Percentiles rank a stretch among this genome's conserved stretches.
Evolutionary conservation across 1,139 yeast species (phyloP).

Genomic region (Petasospora rhodanensis): DNA sequence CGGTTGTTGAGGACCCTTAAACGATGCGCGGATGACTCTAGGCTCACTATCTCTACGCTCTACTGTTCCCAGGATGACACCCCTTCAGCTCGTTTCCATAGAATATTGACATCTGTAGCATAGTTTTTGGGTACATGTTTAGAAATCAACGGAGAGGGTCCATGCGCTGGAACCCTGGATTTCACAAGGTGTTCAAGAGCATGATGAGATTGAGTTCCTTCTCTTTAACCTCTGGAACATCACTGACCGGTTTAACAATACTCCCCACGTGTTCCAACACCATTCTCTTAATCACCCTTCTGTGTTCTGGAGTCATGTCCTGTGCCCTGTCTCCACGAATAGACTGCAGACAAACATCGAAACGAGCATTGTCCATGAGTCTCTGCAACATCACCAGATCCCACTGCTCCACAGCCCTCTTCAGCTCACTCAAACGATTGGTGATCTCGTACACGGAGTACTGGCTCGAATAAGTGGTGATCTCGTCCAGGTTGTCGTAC

Average conservation of each 20-base stretch:
- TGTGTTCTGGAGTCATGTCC: neutral
- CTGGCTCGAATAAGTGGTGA: conserved; percentile 1
- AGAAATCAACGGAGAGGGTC: too few species aligned
- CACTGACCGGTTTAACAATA: conserved; percentile 3
- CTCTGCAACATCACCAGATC: conserved; percentile 5
- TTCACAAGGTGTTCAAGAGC: conserved; percentile 4
- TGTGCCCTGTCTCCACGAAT: neutral
- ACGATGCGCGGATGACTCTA: too few species aligned
- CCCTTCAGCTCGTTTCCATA: too few species aligned
- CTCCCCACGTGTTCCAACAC: conserved; percentile 11
- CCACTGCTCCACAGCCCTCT: conserved; percentile 8
- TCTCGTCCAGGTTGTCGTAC: conserved; percentile 7
- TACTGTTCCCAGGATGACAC: too few species aligned
- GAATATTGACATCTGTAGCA: neutral
- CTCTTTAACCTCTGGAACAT: conserved; percentile 5
- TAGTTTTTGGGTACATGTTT: too few species aligned
- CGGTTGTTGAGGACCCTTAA: too few species aligned
- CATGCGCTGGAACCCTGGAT: too few species aligned
- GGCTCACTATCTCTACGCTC: too few species aligned
- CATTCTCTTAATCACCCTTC: conserved; percentile 11
- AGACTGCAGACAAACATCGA: conserved; percentile 4
- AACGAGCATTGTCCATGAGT: conserved; percentile 6
- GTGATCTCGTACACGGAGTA: conserved; percentile 2
- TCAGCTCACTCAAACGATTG: conserved; percentile 4
- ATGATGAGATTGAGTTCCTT: conserved; percentile 13